These are phyloP conservation scores for Jimgerdemannia lactiflua DNA, from an alignment of 192 early-diverging fungal species.

Conservation along the genomic window DNA sequence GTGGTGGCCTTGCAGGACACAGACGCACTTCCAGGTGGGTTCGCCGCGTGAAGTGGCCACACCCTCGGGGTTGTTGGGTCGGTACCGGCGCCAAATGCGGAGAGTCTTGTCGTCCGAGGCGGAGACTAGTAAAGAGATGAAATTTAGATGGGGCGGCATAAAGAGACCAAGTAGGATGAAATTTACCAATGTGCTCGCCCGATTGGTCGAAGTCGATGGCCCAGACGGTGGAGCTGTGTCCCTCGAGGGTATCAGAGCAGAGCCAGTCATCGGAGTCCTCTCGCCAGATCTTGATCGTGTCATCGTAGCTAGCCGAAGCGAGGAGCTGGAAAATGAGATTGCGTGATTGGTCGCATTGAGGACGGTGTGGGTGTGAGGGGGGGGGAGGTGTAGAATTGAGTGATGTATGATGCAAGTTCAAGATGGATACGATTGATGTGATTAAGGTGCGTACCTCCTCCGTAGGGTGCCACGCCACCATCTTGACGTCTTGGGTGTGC, in stretches of 20 bases:
- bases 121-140: conserved; percentile 44
- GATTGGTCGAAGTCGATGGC: conserved; percentile 78
- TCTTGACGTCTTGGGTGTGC: conserved; percentile 96
- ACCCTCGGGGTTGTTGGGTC: conserved; percentile 42
- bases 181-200: conserved; percentile 49
- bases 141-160: not conserved
- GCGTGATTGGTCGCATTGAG: conserved; percentile 17
- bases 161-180: not conserved
- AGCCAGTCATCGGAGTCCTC: conserved; percentile 98
- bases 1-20: conserved; percentile 67
- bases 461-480: conserved; percentile 88
- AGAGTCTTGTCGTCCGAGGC: conserved; percentile 88
- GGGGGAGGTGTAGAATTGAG: not conserved
- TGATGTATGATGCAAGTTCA: not conserved
- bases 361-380: not conserved
- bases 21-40: conserved; percentile 67
- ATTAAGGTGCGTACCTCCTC: conserved; percentile 47
- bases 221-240: conserved; percentile 94
- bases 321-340: conserved; percentile 44
- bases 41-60: conserved; percentile 51
- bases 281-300: conserved; percentile 90
- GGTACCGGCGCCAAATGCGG: conserved; percentile 69
- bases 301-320: conserved; percentile 89
- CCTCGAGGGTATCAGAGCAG: conserved; percentile 79
- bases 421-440: not conserved